A percentile compares a stretch with the other conserved stretches of the same genome.
Evolutionary conservation across 306 rosid species (phyloP).

Genomic region (Calophaca sinica): DNA sequence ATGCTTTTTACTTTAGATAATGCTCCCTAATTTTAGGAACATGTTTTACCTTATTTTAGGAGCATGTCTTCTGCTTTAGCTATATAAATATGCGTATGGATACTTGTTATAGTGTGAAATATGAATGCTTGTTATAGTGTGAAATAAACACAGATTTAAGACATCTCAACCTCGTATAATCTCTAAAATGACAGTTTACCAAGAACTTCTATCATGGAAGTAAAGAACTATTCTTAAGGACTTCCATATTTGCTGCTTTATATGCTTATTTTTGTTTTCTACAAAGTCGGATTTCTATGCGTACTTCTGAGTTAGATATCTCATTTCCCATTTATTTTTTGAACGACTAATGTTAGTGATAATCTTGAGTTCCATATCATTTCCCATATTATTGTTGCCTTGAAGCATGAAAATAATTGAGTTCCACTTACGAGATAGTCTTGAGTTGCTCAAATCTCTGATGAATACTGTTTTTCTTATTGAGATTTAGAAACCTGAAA

Average conservation of each 20-base stretch:
- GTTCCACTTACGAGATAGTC: neutral
- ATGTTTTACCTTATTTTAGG: too few species aligned
- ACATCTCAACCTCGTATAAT: neutral
- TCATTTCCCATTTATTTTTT: neutral
- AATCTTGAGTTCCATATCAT: neutral
- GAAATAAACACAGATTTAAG: too few species aligned
- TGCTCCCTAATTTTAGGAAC: too few species aligned
- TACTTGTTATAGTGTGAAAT: too few species aligned
- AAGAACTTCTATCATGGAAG: neutral
- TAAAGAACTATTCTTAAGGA: neutral
- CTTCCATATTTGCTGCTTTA: slow-evolving; percentile 20
- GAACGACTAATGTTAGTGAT: too few species aligned
- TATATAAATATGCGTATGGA: too few species aligned
- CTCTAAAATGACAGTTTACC: slow-evolving; percentile 9
- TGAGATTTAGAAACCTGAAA: neutral
- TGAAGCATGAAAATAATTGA: neutral
- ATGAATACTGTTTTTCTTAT: neutral
- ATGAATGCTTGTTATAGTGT: too few species aligned
- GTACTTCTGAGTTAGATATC: neutral
- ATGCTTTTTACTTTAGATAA: too few species aligned
- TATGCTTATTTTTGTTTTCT: slow-evolving; percentile 31
- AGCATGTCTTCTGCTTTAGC: too few species aligned
- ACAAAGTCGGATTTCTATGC: neutral
- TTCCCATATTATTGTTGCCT: neutral
- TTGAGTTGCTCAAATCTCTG: neutral